These are phyloP conservation scores for Cryphonectria radicalis DNA, from an alignment of 2,329 filamentous ascomycete species.

Conservation along the genomic window DNA sequence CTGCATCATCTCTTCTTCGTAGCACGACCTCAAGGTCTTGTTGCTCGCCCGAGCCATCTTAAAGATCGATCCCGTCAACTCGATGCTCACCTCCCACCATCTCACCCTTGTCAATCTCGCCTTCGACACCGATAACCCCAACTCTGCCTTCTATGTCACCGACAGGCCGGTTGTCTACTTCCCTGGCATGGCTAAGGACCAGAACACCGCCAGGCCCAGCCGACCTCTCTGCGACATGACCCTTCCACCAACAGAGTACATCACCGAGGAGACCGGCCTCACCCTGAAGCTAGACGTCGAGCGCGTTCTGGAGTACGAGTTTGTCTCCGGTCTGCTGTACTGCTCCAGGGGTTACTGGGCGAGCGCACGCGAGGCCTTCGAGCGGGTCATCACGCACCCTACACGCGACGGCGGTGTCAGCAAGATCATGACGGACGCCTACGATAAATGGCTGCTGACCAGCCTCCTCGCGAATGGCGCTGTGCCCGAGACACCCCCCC, in stretches of 20 bases:
- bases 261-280: constrained; percentile 62
- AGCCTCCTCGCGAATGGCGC: constrained; percentile 73
- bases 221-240: constrained; percentile 50
- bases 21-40: constrained; percentile 54
- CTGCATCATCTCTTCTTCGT: not conserved
- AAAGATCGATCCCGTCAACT: constrained; percentile 67
- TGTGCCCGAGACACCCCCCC: constrained; percentile 57
- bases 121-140: constrained; percentile 57
- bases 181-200: constrained; percentile 48
- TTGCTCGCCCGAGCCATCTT: constrained; percentile 59
- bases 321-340: constrained; percentile 67
- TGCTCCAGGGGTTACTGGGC: constrained; percentile 65
- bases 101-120: constrained; percentile 62
- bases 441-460: constrained; percentile 88
- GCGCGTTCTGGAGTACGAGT: constrained; percentile 69
- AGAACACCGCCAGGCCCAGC: constrained; percentile 36
- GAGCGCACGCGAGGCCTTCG: constrained; percentile 64
- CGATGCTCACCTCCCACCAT: constrained; percentile 69
- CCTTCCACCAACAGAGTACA: constrained; percentile 58
- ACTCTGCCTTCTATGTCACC: constrained; percentile 62
- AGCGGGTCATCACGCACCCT: constrained; percentile 70
- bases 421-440: constrained; percentile 83
- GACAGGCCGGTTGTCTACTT: constrained; percentile 70
- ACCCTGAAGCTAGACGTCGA: constrained; percentile 55
- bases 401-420: constrained; percentile 65